phyloP scores from a whole-genome alignment of 495 filamentous ascomycete genomes.

The Xylaria cubensis region DNA sequence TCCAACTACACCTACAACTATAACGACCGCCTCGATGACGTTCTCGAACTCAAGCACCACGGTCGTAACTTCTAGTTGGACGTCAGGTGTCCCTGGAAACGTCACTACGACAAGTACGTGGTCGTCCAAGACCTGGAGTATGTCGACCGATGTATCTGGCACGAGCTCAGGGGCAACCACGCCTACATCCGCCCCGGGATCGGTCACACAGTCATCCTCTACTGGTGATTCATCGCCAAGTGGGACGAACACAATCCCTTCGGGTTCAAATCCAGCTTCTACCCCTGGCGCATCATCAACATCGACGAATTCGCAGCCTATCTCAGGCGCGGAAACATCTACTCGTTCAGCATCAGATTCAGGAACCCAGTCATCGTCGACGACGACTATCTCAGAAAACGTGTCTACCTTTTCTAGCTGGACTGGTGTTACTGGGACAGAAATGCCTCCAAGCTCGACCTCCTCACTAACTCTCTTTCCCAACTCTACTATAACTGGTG shows the following conservation, averaged over 20 bases:
- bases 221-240: not conserved
- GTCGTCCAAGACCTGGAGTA: not conserved
- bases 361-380: not conserved
- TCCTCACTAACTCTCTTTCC: slow-evolving; percentile 23
- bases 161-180: not conserved
- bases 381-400: not conserved
- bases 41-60: slow-evolving; percentile 8
- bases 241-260: slow-evolving; percentile 14
- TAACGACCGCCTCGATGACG: not conserved
- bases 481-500: slow-evolving; percentile 19
- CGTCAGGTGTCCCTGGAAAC: not conserved
- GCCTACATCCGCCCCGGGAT: not conserved
- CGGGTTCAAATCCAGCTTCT: not conserved
- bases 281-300: not conserved
- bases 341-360: not conserved
- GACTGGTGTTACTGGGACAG: not conserved
- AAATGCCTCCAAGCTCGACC: not conserved
- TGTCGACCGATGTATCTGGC: slow-evolving; percentile 6
- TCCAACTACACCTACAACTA: not conserved
- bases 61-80: not conserved
- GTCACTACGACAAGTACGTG: not conserved
- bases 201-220: slow-evolving; percentile 15
- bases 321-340: not conserved
- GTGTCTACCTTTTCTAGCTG: not conserved
- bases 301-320: slow-evolving; percentile 20